Base-by-base conservation (phyloP, 169 alveolate species). In the Hepatocystis sp. region DNA sequence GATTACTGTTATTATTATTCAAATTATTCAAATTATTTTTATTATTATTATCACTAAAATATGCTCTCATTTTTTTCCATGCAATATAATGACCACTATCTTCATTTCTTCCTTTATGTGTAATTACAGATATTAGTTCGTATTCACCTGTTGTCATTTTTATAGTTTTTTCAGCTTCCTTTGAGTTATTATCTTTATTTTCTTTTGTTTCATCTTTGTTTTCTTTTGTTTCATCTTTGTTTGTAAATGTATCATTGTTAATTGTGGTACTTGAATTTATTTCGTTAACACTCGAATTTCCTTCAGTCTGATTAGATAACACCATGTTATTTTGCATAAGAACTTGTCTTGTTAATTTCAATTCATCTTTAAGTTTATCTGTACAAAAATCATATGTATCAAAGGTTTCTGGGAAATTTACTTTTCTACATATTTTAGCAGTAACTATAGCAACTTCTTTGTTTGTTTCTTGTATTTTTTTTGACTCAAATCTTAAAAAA, bases 51-150 rank as follows among this genome's bases (percentile, higher is more conserved):
- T n/a, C 2, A 52, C 28, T 44, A 27, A 58, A n/a, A 40, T 21
- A 40, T 13, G 42, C 64, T 51, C 66, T 30, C 91, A 71, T 58
- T 60, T 84, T 93, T 58, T 94, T 67, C 99, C 99, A 98, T 23
- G 99, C 98, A 44, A 98, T 97, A 88, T 98, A 98, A 88, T 98
- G 99, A 0, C 99, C 99, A 40, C 98, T 96, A 67, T 97, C 99
- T 47, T 98, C 98, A 30, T 98, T 94, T 86, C 99, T 94, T 11
- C 99, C 99, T 91, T 97, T 98, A 85, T 98, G 99, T 30, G 99
- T 97, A 15, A 98, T 96, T 13, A 97, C 96, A 10, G 98, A 96
- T 39, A 96, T 93, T 64, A 98, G 90, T 90, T 97, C 97, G 66
- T 96, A 98, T 65, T 94, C 94, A 25, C 99, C 99, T 21, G 98